Evolutionary conservation across 345 rosid species (phyloP), one percentile per base, ranked within the genome.

Genomic region (Eucalyptus curtisii): DNA sequence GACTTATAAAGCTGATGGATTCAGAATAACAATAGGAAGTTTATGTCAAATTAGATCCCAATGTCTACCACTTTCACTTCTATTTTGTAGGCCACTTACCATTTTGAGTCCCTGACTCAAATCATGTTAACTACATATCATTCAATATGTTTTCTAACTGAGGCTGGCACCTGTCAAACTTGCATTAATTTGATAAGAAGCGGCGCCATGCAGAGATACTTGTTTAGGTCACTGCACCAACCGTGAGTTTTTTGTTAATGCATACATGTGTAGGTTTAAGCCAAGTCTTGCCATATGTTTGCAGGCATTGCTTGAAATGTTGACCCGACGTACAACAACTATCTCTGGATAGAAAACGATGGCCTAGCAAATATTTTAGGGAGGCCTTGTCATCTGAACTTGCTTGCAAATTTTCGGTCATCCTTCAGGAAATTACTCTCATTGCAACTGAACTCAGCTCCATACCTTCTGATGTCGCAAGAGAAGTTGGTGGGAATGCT

Each of bases 261-360:
- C 49, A 40, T 87, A 22, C 15, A 40, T 55, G 79, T 20, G n/a
- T 48, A 48, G 49, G 15, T 48, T 48, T 50, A 50, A 50, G 53
- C 20, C 53, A 50, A 50, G 53, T 50, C 53, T 47, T 30, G 13
- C 40, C 87, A 22, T 85, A 82, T 86, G 24, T 57, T 44, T 89
- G 87, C 94, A 96, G 99, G 98, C 89, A 93, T 96, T 91, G 95
- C 95, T 85, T 97, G 99, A 94, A 98, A 96, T 92, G 94, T 96
- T 88, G 98, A 96, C 92, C 96, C 2, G 95, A 97, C 57, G 93
- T 97, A 90, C 99, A 96, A 87, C 96, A 95, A 87, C 90, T 97
- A 80, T 94, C 98, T 86, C 90, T 98, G 87, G 99, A 98, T 90
- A 95, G 93, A 91, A 90, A 90, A 90, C 92, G 92, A 89, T 95